Percentiles rank a stretch among this genome's conserved stretches.
Evolutionary conservation across 306 rosid species (phyloP).

Genomic region (Acmispon strigosus): DNA sequence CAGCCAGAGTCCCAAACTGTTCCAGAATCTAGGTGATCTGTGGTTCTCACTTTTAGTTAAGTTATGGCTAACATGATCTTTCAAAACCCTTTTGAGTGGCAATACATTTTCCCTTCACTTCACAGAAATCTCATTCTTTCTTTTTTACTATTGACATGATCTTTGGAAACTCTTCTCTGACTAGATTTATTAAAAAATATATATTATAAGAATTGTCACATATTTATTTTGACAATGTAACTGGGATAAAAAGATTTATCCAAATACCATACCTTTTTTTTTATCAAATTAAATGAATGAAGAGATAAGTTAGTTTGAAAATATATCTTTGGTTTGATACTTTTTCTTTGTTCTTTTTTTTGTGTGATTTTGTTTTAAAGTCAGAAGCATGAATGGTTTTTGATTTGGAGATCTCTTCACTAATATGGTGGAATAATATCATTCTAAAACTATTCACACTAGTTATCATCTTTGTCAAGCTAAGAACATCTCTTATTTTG

Average conservation of each 20-base stretch:
- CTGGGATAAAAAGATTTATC: not conserved
- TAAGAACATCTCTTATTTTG: conserved; percentile 14
- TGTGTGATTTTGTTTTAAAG: not conserved
- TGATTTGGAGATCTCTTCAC: not conserved
- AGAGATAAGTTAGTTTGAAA: not conserved
- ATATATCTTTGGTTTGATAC: not conserved
- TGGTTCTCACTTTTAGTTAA: conserved; percentile 14
- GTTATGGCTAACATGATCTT: not conserved
- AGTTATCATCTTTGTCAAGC: not conserved
- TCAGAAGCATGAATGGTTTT: not conserved
- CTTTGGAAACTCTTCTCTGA: not conserved
- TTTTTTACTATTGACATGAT: not conserved
- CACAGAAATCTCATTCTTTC: not conserved
- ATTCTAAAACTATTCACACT: not conserved
- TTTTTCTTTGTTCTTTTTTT: too few relatives aligned
- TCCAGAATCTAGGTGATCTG: conserved; percentile 76
- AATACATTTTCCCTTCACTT: not conserved
- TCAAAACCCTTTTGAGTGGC: not conserved
- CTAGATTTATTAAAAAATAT: not conserved
- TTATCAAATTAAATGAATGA: not conserved
- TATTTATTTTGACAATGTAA: not conserved
- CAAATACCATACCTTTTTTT: conserved; percentile 4
- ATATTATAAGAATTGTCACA: not conserved
- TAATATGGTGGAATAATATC: conserved; percentile 5
- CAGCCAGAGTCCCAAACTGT: conserved; percentile 40